phyloP scores from a whole-genome alignment of 2,329 filamentous ascomycete species.

The Claviceps digitariae region DNA sequence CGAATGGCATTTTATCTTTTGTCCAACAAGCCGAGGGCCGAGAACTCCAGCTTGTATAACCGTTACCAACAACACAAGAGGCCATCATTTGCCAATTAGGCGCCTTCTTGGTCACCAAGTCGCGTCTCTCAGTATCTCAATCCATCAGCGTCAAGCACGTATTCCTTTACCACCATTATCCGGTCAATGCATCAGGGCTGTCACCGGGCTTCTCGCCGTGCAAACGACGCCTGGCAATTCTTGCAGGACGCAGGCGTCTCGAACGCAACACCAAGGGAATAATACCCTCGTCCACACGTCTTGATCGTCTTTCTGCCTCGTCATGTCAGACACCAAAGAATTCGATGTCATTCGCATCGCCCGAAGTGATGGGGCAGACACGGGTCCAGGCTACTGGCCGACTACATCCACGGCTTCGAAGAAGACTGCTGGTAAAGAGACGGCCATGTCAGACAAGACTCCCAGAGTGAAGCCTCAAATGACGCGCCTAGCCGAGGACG shows the following conservation, averaged over 20 bases:
- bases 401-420: constrained; percentile 13
- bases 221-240: neutral
- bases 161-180: neutral
- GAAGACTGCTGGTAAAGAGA: constrained; percentile 25
- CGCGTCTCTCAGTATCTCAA: neutral
- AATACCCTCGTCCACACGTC: neutral
- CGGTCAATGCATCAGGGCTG: neutral
- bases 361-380: constrained; percentile 32
- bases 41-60: neutral
- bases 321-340: constrained; percentile 23
- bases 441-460: constrained; percentile 17
- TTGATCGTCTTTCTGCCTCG: neutral
- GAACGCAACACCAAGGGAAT: neutral
- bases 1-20: neutral
- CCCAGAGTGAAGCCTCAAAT: constrained; percentile 29
- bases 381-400: constrained; percentile 31
- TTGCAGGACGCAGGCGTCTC: neutral
- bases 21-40: neutral
- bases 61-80: neutral
- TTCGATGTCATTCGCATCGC: constrained; percentile 28
- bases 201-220: neutral
- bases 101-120: neutral
- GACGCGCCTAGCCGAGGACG: constrained; percentile 27
- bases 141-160: neutral
- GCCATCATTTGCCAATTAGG: neutral